Evolutionary conservation across 1,284 basidiomycete genomes (phyloP).

Genomic region (Volvariella surrecta): DNA sequence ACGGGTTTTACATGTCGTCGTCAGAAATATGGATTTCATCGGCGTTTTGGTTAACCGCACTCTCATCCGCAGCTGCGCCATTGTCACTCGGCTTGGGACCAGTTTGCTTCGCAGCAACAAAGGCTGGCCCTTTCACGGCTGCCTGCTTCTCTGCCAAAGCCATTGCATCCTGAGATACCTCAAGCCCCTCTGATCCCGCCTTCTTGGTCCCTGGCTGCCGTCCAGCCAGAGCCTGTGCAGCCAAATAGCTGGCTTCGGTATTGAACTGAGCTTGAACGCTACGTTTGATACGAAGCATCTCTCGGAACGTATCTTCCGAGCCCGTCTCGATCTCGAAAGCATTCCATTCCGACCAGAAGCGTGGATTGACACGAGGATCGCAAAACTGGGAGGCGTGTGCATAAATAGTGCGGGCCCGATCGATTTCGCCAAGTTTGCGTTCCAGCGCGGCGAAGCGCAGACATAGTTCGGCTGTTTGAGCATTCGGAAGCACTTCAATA

Average conservation of each 20-base stretch:
- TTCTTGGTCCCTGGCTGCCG: constrained; percentile 41
- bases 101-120: constrained; percentile 56
- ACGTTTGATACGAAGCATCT: constrained; percentile 97
- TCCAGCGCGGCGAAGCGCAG: constrained; percentile 93
- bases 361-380: constrained; percentile 83
- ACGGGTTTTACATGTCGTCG: constrained; percentile 46
- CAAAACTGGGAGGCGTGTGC: constrained; percentile 98
- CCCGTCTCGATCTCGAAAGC: constrained; percentile 96
- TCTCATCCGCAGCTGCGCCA: constrained; percentile 19
- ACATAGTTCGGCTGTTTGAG: constrained; percentile 97
- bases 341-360: constrained; percentile 98
- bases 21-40: constrained; percentile 84
- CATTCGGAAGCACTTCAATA: constrained; percentile 88
- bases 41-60: constrained; percentile 38
- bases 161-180: constrained; percentile 62
- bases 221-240: constrained; percentile 75
- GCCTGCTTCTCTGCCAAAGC: constrained; percentile 53
- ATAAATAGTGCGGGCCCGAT: constrained; percentile 93
- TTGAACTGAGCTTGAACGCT: constrained; percentile 99
- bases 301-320: constrained; percentile 97
- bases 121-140: constrained; percentile 43
- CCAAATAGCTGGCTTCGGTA: constrained; percentile 86
- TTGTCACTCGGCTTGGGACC: constrained; percentile 19
- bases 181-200: constrained; percentile 16
- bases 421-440: constrained; percentile 97